Conservation (phyloP, 345 rosid species). For the Brassica cretica region DNA sequence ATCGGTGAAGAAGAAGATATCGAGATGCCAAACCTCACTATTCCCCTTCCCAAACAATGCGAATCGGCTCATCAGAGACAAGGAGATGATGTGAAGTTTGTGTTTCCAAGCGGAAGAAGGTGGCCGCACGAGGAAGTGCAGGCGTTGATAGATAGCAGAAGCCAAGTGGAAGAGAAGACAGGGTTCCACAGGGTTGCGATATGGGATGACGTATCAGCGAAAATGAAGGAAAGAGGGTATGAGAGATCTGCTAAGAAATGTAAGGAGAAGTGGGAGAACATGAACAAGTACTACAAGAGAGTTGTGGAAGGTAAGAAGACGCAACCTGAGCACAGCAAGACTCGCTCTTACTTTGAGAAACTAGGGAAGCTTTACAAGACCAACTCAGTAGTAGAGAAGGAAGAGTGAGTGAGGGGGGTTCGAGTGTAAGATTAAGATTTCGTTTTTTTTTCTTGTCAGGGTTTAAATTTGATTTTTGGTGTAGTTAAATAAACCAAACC, state of each 20-base stretch:
- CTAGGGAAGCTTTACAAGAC: constrained; percentile 46
- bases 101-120: constrained; percentile 45
- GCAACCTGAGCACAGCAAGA: constrained; percentile 48
- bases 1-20: constrained; percentile 43
- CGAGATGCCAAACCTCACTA: constrained; percentile 26
- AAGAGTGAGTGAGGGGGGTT: constrained; percentile 4
- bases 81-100: neutral
- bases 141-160: constrained; percentile 59
- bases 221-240: constrained; percentile 62
- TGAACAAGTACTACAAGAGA: constrained; percentile 69
- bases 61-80: constrained; percentile 35
- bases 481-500: constrained; percentile 13
- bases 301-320: constrained; percentile 48
- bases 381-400: constrained; percentile 35
- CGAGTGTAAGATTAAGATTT: constrained; percentile 7
- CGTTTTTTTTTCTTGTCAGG: constrained; percentile 15
- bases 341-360: constrained; percentile 56
- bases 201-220: constrained; percentile 71
- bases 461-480: constrained; percentile 26
- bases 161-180: constrained; percentile 48
- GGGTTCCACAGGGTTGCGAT: constrained; percentile 44
- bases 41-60: constrained; percentile 23
- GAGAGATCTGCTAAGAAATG: constrained; percentile 64
- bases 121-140: constrained; percentile 82
- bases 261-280: constrained; percentile 88